Evolutionary conservation across 768 basidiomycete species (phyloP).

Genomic region (Leccinum barrowsii): DNA sequence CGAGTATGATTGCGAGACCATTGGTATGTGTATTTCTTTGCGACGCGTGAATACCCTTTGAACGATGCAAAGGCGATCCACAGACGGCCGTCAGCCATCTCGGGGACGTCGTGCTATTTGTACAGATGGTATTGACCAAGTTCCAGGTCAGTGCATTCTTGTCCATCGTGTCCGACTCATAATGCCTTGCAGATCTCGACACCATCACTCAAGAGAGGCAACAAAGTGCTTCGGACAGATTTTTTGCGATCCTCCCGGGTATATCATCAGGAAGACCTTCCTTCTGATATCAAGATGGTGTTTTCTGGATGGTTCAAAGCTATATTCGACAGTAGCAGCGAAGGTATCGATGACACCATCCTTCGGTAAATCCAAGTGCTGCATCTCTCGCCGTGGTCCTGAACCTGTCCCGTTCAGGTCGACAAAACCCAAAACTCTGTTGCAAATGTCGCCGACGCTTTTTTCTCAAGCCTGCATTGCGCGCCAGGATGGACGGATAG

Average conservation of each 20-base stretch:
- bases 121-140: slow-evolving; percentile 60
- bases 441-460: slow-evolving; percentile 65
- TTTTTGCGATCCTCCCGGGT: slow-evolving; percentile 49
- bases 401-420: slow-evolving; percentile 42
- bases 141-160: slow-evolving; percentile 50
- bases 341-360: slow-evolving; percentile 82
- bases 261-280: slow-evolving; percentile 38
- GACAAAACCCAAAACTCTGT: slow-evolving; percentile 63
- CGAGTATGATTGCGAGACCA: slow-evolving; percentile 75
- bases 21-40: slow-evolving; percentile 48
- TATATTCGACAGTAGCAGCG: slow-evolving; percentile 69
- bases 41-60: background rate
- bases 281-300: slow-evolving; percentile 40
- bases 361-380: slow-evolving; percentile 43
- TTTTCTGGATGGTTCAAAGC: slow-evolving; percentile 70
- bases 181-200: slow-evolving; percentile 44
- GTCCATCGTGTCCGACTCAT: background rate
- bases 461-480: slow-evolving; percentile 59
- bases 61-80: slow-evolving; percentile 59
- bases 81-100: slow-evolving; percentile 77
- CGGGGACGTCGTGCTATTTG: slow-evolving; percentile 75
- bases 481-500: slow-evolving; percentile 51
- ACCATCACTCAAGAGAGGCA: slow-evolving; percentile 44
- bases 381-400: background rate
- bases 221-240: slow-evolving; percentile 44